These are phyloP conservation scores for Sordaria brevicollis DNA, from an alignment of 495 filamentous ascomycete genomes.

Conservation along the genomic window DNA sequence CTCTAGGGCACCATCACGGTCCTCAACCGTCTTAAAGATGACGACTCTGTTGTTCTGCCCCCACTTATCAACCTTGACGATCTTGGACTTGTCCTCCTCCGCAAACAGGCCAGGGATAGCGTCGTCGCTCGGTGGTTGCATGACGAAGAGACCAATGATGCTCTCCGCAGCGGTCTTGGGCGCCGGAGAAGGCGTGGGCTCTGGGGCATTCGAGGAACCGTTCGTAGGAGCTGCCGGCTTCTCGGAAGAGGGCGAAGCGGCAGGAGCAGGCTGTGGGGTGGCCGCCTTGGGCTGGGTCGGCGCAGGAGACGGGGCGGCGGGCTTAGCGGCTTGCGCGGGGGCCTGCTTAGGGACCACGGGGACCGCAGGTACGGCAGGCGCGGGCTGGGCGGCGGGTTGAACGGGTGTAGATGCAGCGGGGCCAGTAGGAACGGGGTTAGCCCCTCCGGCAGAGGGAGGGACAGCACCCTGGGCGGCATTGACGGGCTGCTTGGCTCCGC, in stretches of 20 bases:
- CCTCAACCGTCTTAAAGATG: slow-evolving; percentile 65
- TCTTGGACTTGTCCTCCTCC: slow-evolving; percentile 71
- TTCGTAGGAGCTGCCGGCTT: slow-evolving; percentile 37
- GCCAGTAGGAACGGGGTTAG: slow-evolving; percentile 21
- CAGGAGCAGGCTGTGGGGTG: slow-evolving; percentile 31
- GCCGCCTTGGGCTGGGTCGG: slow-evolving; percentile 43
- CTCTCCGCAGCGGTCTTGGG: slow-evolving; percentile 32
- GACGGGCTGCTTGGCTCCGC: slow-evolving; percentile 50
- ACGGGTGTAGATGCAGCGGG: slow-evolving; percentile 21
- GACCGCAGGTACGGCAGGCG: slow-evolving; percentile 18
- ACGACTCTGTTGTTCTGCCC: slow-evolving; percentile 68
- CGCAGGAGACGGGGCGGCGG: slow-evolving; percentile 25
- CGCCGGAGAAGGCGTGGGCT: slow-evolving; percentile 31
- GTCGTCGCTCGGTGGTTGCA: slow-evolving; percentile 65
- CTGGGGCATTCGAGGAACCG: slow-evolving; percentile 40
- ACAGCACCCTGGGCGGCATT: slow-evolving; percentile 24
- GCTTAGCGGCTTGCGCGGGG: slow-evolving; percentile 26
- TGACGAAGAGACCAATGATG: slow-evolving; percentile 73
- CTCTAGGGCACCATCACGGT: slow-evolving; percentile 65
- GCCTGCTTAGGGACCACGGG: slow-evolving; percentile 11
- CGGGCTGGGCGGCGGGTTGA: slow-evolving; percentile 11
- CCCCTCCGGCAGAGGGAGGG: slow-evolving; percentile 17
- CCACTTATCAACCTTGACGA: slow-evolving; percentile 66
- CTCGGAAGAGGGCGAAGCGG: slow-evolving; percentile 31
- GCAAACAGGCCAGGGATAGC: slow-evolving; percentile 67